Percentiles rank a stretch among this genome's conserved stretches.
Evolutionary conservation across 805 yeast genomes (phyloP).

Genomic region (Spathaspora sp.): DNA sequence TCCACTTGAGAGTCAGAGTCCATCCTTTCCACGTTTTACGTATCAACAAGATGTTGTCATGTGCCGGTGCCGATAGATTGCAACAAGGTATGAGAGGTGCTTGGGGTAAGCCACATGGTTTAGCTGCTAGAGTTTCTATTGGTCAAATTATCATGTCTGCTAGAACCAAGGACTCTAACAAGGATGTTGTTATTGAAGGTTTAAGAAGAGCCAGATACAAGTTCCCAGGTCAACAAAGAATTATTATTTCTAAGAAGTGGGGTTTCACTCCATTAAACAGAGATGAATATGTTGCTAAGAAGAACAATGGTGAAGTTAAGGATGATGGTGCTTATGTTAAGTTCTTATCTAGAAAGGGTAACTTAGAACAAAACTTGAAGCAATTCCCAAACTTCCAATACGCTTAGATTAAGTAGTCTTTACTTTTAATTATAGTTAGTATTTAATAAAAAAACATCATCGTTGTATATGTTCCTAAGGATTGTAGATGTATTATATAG

Average conservation of each 20-base stretch:
- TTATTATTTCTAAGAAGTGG: constrained; percentile 99
- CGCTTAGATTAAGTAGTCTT: constrained; percentile 9
- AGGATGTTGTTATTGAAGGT: constrained; percentile 97
- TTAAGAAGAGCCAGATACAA: constrained; percentile 99
- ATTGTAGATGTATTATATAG: neutral
- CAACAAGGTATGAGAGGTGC: constrained; percentile 99
- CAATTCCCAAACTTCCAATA: constrained; percentile 88
- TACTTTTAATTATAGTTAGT: neutral
- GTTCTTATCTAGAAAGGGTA: constrained; percentile 96
- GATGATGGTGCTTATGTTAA: constrained; percentile 99
- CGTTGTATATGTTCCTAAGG: neutral
- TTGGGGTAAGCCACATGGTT: constrained; percentile 99
- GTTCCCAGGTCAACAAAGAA: constrained; percentile 99
- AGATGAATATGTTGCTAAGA: constrained; percentile 90
- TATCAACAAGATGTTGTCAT: constrained; percentile 99
- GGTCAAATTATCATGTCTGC: constrained; percentile 98
- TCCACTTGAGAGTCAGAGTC: constrained; percentile 99
- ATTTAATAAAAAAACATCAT: neutral
- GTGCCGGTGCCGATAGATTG: constrained; percentile 99
- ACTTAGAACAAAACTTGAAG: constrained; percentile 84
- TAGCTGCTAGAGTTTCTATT: constrained; percentile 98
- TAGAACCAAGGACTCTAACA: constrained; percentile 98
- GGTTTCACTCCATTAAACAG: constrained; percentile 99
- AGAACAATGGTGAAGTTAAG: constrained; percentile 97
- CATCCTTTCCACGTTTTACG: constrained; percentile 99